Percentiles rank a stretch among this genome's conserved stretches.
Evolutionary conservation across 176 grass and related monocot species (phyloP).

Genomic region (Zizania latifolia): DNA sequence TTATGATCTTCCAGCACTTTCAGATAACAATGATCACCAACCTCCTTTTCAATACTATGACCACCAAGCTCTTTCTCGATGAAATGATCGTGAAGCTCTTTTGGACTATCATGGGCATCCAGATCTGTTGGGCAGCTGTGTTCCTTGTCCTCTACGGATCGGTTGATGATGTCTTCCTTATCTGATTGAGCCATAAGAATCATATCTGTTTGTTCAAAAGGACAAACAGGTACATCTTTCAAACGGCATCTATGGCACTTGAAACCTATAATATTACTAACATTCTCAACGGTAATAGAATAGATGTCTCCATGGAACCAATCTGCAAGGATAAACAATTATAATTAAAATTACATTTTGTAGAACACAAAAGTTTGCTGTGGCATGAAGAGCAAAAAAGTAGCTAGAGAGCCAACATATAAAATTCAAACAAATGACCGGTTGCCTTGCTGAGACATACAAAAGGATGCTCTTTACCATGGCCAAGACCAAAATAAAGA

Average conservation of each 20-base stretch:
- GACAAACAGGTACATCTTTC: slow-evolving; percentile 56
- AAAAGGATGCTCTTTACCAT: not conserved
- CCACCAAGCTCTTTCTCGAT: not conserved
- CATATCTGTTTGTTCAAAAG: slow-evolving; percentile 41
- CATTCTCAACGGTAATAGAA: slow-evolving; percentile 63
- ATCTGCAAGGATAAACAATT: slow-evolving; percentile 55
- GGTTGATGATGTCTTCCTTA: not conserved
- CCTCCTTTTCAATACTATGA: slow-evolving; percentile 22
- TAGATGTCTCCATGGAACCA: slow-evolving; percentile 98
- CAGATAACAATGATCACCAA: not conserved
- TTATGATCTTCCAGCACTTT: slow-evolving; percentile 19
- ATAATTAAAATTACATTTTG: slow-evolving; percentile 17
- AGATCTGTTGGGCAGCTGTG: slow-evolving; percentile 24
- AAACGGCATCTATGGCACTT: slow-evolving; percentile 83
- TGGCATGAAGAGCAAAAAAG: slow-evolving; percentile 19
- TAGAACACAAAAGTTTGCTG: slow-evolving; percentile 13
- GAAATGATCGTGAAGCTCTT: slow-evolving; percentile 19
- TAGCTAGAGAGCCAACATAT: not conserved
- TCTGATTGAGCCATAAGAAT: slow-evolving; percentile 27
- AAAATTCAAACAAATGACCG: not conserved
- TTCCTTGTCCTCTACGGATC: not conserved
- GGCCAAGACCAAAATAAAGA: too few species aligned
- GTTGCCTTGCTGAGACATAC: not conserved
- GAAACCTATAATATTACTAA: slow-evolving; percentile 74
- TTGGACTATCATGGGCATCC: slow-evolving; percentile 3